Conservation (phyloP, 2,329 filamentous ascomycete species). For the Ophiostoma novo-ulmi region DNA sequence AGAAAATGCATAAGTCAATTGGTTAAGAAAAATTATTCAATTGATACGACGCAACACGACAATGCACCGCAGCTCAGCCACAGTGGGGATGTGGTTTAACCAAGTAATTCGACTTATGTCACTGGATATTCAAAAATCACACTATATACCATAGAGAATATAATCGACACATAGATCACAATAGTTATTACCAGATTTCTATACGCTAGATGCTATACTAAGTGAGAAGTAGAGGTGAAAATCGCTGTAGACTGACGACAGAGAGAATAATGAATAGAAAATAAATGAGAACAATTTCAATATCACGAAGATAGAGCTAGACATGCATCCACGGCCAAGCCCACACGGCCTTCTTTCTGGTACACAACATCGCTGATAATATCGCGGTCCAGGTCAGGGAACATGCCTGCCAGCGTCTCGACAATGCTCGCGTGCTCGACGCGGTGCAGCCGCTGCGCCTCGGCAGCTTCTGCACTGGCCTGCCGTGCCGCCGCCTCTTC, state of each 20-base stretch:
- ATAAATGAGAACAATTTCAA: background rate
- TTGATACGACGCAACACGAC: background rate
- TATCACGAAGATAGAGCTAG: slow-evolving; percentile 54
- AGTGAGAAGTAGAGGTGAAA: background rate
- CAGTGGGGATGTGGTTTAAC: background rate
- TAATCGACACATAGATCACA: background rate
- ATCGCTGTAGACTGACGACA: background rate
- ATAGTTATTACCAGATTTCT: slow-evolving; percentile 1
- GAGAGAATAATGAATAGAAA: background rate
- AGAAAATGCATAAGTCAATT: too few relatives aligned
- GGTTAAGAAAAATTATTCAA: too few relatives aligned
- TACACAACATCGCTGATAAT: slow-evolving; percentile 95
- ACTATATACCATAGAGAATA: too few relatives aligned
- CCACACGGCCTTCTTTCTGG: slow-evolving; percentile 87
- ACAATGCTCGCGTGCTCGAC: slow-evolving; percentile 88
- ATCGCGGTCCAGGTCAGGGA: slow-evolving; percentile 88
- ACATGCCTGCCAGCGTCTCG: slow-evolving; percentile 93
- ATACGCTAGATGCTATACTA: slow-evolving; percentile 5
- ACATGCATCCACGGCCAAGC: slow-evolving; percentile 79
- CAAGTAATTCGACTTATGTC: too few relatives aligned
- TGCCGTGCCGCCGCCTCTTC: slow-evolving; percentile 87
- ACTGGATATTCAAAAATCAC: too few relatives aligned
- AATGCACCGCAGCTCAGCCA: background rate
- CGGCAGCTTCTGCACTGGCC: slow-evolving; percentile 81
- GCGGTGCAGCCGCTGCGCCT: slow-evolving; percentile 75